Percentiles rank a stretch among this genome's conserved stretches.
phyloP scores from a whole-genome alignment of 2,329 filamentous ascomycete species.

The Monilinia fructigena region DNA sequence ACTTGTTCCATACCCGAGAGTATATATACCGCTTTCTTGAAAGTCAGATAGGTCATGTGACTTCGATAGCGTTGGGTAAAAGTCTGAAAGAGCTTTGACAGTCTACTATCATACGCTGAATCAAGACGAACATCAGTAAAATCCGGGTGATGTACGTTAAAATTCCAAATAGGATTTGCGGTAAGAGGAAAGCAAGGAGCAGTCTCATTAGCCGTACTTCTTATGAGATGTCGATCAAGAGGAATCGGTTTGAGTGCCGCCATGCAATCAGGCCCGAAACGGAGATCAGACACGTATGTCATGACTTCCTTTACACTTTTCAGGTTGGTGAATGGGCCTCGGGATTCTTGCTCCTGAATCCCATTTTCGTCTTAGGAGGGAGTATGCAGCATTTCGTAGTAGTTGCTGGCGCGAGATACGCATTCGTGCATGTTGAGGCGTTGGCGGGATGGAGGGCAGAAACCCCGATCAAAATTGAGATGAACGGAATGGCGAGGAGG shows the following conservation, averaged over 20 bases:
- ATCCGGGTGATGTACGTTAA: not conserved
- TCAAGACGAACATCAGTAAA: not conserved
- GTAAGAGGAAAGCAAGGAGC: not conserved
- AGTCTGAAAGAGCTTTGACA: not conserved
- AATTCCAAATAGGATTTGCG: not conserved
- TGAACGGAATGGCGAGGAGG: not conserved
- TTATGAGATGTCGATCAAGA: not conserved
- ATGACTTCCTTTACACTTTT: not conserved
- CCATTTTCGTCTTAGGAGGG: not conserved
- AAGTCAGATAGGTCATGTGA: not conserved
- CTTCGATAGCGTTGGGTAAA: not conserved
- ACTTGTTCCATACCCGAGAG: slow-evolving; percentile 3
- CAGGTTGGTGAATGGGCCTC: not conserved
- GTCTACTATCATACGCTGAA: not conserved
- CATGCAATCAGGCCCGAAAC: not conserved
- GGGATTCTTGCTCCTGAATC: not conserved
- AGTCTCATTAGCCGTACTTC: not conserved
- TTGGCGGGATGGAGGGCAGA: not conserved
- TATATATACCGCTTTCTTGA: slow-evolving; percentile 3
- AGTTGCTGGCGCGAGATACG: not conserved
- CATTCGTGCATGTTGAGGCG: slow-evolving; percentile 5
- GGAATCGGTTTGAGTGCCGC: not conserved
- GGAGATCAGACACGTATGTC: slow-evolving; percentile 1
- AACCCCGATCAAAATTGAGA: slow-evolving; percentile 1
- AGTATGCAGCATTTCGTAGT: not conserved